phyloP scores from a whole-genome alignment of 148 eudicot species.

The Rhododendron henanense region DNA sequence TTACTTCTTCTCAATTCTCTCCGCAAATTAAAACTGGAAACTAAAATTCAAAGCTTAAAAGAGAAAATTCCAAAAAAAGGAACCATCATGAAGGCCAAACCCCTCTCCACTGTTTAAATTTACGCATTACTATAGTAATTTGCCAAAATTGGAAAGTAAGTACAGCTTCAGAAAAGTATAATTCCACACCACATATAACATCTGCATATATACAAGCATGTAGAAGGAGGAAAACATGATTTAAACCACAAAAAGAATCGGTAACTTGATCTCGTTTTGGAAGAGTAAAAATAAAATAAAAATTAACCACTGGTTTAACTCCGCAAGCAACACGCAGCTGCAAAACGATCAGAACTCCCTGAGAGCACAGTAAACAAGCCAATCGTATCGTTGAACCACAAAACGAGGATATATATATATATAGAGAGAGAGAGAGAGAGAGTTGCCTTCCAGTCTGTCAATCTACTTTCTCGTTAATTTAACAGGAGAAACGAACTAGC shows the following conservation, averaged over 20 bases:
- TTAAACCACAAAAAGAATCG: neutral
- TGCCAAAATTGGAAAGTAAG: neutral
- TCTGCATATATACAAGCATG: neutral
- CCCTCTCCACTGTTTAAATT: neutral
- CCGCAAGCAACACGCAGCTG: neutral
- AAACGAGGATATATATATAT: neutral
- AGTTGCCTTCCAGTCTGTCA: constrained; percentile 1
- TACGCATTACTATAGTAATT: neutral
- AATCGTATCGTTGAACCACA: neutral
- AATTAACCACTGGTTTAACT: neutral
- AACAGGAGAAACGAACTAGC: neutral
- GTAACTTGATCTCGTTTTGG: neutral
- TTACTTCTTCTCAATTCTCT: neutral
- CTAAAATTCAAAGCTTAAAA: neutral
- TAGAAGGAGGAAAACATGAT: neutral
- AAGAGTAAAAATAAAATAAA: neutral
- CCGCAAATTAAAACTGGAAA: neutral
- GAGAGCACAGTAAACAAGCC: neutral
- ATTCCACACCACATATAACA: neutral
- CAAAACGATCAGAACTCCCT: neutral
- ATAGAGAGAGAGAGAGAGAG: neutral
- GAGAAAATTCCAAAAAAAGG: neutral
- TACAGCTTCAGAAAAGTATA: neutral
- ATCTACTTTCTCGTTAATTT: neutral
- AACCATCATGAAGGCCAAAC: neutral